Percentiles rank a stretch among this genome's conserved stretches.
phyloP scores from a whole-genome alignment of 371 early-diverging fungal genomes.

The Capillidium heterosporum region DNA sequence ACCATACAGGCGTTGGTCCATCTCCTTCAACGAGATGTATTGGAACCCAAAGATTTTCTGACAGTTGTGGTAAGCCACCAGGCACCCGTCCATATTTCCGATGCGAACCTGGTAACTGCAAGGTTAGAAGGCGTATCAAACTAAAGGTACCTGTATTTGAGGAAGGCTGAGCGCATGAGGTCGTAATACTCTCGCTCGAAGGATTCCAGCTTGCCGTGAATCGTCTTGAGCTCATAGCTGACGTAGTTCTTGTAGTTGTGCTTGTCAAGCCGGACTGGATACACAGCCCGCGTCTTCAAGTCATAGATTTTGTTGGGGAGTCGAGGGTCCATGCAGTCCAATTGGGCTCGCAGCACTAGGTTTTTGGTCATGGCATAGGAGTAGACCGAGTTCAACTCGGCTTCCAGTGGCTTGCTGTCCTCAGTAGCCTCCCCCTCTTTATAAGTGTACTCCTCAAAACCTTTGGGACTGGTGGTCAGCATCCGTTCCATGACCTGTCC shows the following conservation, averaged over 20 bases:
- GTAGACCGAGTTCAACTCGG: conserved; percentile 10
- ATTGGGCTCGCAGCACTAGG: conserved; percentile 74
- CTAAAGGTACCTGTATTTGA: conserved; percentile 51
- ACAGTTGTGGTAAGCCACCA: conserved; percentile 89
- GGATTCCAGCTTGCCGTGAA: conserved; percentile 47
- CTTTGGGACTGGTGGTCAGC: conserved; percentile 12
- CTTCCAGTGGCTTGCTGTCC: not conserved
- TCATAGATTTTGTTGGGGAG: conserved; percentile 74
- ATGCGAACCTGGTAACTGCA: conserved; percentile 75
- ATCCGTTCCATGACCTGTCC: conserved; percentile 11
- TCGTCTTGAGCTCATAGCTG: conserved; percentile 32
- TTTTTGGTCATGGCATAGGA: conserved; percentile 22
- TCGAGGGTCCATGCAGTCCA: conserved; percentile 66
- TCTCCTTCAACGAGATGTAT: conserved; percentile 68
- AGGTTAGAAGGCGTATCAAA: not conserved
- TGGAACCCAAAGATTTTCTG: conserved; percentile 85
- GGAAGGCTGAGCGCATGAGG: conserved; percentile 70
- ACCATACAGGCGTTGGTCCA: conserved; percentile 74
- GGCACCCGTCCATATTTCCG: conserved; percentile 91
- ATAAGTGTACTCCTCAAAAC: conserved; percentile 3
- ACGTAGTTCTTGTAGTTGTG: conserved; percentile 41
- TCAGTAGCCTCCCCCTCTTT: not conserved
- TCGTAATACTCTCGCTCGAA: conserved; percentile 91
- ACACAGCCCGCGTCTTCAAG: conserved; percentile 77
- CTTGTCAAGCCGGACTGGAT: conserved; percentile 68